These are phyloP conservation scores for Cenococcum geophilum DNA, from an alignment of 495 filamentous ascomycete species.

Conservation along the genomic window DNA sequence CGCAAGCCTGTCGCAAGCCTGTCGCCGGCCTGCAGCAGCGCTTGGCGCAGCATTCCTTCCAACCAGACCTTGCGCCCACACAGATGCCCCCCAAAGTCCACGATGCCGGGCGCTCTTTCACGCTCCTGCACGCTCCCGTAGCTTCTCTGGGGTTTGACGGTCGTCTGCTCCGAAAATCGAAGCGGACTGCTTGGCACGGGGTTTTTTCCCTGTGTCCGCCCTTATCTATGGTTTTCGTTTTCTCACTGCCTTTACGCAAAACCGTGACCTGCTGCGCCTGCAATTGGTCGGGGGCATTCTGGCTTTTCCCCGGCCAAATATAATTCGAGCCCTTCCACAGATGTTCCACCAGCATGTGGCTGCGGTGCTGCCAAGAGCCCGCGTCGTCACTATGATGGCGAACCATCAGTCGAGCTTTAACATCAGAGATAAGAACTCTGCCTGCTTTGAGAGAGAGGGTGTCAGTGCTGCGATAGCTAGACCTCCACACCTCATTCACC, in stretches of 20 bases:
- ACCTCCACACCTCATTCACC: not conserved
- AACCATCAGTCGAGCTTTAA: too few species aligned
- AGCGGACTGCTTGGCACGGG: conserved; percentile 7
- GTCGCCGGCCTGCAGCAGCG: not conserved
- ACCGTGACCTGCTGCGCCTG: not conserved
- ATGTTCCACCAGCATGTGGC: not conserved
- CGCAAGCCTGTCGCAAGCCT: too few species aligned
- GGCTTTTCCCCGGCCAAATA: not conserved
- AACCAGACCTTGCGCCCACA: not conserved
- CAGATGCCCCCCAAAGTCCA: not conserved
- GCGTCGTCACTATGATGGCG: not conserved
- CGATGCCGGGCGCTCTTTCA: not conserved
- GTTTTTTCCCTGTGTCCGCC: conserved; percentile 1
- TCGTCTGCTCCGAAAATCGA: not conserved
- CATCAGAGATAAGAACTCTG: not conserved
- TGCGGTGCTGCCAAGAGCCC: not conserved
- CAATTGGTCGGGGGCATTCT: not conserved
- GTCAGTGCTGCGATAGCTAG: not conserved
- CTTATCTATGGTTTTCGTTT: conserved; percentile 13
- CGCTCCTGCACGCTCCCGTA: not conserved
- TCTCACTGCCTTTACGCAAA: conserved; percentile 10
- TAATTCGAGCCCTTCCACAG: not conserved
- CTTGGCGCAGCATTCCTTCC: not conserved
- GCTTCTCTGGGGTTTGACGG: not conserved
- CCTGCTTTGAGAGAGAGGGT: not conserved